Conservation (phyloP, 441 rosid species). For the Omphalea diandra region DNA sequence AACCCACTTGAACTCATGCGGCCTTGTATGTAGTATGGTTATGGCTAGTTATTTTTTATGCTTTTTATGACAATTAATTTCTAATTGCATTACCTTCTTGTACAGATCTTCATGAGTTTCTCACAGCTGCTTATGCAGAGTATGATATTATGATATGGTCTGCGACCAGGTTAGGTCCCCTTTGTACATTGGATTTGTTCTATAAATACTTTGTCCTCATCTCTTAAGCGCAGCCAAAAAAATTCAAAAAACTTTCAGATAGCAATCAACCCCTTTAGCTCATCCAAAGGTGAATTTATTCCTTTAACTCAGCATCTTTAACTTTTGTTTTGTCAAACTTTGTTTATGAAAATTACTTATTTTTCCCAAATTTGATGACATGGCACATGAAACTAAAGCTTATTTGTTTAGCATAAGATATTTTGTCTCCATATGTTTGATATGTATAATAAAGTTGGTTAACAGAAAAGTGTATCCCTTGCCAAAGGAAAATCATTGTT, state of each 20-base stretch:
- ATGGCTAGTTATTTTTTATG: background rate
- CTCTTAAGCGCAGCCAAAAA: background rate
- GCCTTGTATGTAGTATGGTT: constrained; percentile 54
- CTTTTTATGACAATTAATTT: background rate
- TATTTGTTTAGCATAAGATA: background rate
- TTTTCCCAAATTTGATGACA: background rate
- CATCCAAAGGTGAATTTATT: background rate
- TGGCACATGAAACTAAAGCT: background rate
- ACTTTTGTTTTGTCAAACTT: background rate
- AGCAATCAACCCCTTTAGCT: background rate
- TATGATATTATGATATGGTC: constrained; percentile 98
- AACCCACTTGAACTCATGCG: constrained; percentile 86
- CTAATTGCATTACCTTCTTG: constrained; percentile 15
- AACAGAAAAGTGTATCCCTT: background rate
- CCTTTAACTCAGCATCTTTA: background rate
- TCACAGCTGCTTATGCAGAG: constrained; percentile 83
- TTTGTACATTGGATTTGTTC: background rate
- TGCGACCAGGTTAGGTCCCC: constrained; percentile 68
- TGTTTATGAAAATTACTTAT: background rate
- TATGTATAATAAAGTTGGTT: background rate
- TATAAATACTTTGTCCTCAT: background rate
- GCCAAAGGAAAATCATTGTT: background rate
- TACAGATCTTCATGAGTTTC: constrained; percentile 97
- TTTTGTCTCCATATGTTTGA: background rate
- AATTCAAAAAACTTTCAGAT: background rate